Evolutionary conservation across 345 rosid genomes (phyloP), one percentile per base, ranked within the genome.

Genomic region (Boechera stricta): DNA sequence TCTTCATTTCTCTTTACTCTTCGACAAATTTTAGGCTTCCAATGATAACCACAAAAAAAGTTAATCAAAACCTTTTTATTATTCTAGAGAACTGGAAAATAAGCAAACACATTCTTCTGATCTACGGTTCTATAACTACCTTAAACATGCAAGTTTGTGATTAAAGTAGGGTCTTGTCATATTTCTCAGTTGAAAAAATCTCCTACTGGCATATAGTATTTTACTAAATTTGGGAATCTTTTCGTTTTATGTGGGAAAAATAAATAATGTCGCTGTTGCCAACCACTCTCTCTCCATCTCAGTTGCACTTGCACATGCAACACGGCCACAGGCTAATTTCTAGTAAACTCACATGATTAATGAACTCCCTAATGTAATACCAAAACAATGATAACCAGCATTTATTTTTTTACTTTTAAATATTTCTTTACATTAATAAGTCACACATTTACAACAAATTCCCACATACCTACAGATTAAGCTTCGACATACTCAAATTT

Each of bases 281-380:
- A 77, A 70, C 76, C 53, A 70, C 53, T 63, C 52, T 21, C 26
- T 38, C 55, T 24, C 18, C 52, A 63, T 63, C 80, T 45, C 65
- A 55, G 71, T 28, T 71, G 76, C 76, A 77, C 60, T 28, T 71
- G 76, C 76, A 77, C 60, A 77, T 76, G 80, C 75, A 76, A 51
- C 57, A 70, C 59, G 70, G 9, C 65, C 55, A 64, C 60, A 63
- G 12, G 29, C 71, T 44, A 16, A 64, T 77, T 44, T 42, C 38
- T 24, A 33, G 57, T 69, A 61, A 39, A 39, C 69, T 60, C 44
- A 26, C 41, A 61, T 70, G 5, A 31, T 49, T 55, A 60, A 18
- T 10, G 44, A 68, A 31, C 61, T 59, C 60, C 12, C 7, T 36
- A 15, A 6, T 61, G 5, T 39, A 72, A 29, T 29, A 28, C 21